Conservation (phyloP, 768 basidiomycete genomes). For the Kwoniella europaea region DNA sequence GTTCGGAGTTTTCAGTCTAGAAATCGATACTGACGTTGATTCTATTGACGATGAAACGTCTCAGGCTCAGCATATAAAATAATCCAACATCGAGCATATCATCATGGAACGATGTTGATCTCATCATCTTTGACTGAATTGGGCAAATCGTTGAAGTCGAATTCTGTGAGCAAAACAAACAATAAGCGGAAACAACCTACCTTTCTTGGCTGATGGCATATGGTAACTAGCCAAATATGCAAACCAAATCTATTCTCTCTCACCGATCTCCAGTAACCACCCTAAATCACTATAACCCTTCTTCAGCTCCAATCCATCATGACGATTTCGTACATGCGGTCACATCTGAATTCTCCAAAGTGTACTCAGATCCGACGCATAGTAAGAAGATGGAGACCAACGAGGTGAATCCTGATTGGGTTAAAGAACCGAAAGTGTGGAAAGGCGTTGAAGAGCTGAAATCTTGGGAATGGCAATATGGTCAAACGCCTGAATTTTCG, state of each 20-base stretch:
- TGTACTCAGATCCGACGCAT: conserved; percentile 27
- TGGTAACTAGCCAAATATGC: conserved; percentile 70
- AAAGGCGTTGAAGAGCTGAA: conserved; percentile 74
- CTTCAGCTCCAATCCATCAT: conserved; percentile 68
- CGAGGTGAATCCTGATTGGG: conserved; percentile 62
- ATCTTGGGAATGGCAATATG: conserved; percentile 91
- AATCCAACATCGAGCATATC: conserved; percentile 84
- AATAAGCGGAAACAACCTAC: too few species aligned
- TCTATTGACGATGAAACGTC: conserved; percentile 65
- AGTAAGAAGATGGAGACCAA: conserved; percentile 33
- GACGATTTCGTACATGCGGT: conserved; percentile 74
- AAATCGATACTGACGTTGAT: conserved; percentile 8
- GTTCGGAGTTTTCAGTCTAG: not conserved
- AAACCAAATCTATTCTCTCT: conserved; percentile 83
- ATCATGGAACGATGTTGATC: conserved; percentile 98
- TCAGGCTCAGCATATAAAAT: conserved; percentile 99
- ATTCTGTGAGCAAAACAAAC: conserved; percentile 41
- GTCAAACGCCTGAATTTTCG: conserved; percentile 91
- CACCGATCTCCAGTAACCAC: conserved; percentile 93
- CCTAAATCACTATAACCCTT: conserved; percentile 60
- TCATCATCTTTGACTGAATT: conserved; percentile 75
- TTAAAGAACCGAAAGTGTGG: conserved; percentile 65
- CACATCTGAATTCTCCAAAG: conserved; percentile 66
- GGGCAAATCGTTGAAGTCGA: conserved; percentile 67
- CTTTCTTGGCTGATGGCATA: too few species aligned